Conservation (phyloP, 768 basidiomycete genomes). For the Auriscalpium orientale region DNA sequence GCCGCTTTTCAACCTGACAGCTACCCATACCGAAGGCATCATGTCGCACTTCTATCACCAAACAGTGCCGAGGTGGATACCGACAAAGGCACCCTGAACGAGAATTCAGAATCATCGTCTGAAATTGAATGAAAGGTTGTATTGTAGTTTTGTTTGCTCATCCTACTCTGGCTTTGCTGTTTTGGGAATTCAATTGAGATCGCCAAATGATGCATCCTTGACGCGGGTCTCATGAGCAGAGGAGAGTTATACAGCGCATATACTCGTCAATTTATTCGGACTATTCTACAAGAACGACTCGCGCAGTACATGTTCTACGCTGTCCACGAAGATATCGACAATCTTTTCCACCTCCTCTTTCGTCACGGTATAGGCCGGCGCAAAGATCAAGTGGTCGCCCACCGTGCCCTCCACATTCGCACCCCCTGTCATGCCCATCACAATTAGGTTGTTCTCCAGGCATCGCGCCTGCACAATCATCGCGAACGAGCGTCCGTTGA, state of each 20-base stretch:
- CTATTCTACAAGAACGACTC: background rate
- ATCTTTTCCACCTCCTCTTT: conserved; percentile 62
- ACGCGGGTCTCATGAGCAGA: no score
- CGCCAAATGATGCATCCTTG: no score
- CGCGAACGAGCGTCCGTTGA: conserved; percentile 51
- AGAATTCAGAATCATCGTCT: no score
- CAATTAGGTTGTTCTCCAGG: conserved; percentile 56
- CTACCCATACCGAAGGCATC: conserved; percentile 56
- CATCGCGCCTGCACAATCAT: conserved; percentile 64
- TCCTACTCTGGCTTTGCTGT: no score
- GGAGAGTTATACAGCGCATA: no score
- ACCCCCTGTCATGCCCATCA: conserved; percentile 71
- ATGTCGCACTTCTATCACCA: conserved; percentile 74
- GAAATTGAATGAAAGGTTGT: no score
- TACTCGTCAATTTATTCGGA: no score
- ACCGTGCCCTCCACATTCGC: conserved; percentile 59
- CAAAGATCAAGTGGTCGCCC: conserved; percentile 68
- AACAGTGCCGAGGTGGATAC: conserved; percentile 26
- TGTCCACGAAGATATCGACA: conserved; percentile 55
- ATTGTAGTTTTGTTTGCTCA: no score
- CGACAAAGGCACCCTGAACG: background rate
- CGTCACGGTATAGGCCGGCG: conserved; percentile 77
- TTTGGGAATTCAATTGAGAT: no score
- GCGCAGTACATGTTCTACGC: conserved; percentile 55
- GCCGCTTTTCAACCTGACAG: conserved; percentile 69